Conservation (phyloP, 352 stramenopile species). For the Plasmopara viticola region DNA sequence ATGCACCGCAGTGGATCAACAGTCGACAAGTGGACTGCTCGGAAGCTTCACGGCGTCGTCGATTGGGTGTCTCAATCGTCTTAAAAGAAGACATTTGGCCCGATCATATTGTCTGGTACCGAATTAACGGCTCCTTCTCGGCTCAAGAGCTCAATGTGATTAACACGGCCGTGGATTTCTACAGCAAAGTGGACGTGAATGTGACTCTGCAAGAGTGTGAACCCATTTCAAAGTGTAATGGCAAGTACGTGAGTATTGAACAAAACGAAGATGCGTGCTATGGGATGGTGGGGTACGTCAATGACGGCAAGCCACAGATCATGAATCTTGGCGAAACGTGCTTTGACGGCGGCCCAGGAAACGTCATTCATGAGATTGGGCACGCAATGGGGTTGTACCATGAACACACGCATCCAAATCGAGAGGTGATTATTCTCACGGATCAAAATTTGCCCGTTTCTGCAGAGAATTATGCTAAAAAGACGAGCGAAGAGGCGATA, state of each 20-base stretch:
- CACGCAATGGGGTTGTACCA: constrained; percentile 64
- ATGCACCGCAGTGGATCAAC: constrained; percentile 42
- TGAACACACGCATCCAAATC: constrained; percentile 61
- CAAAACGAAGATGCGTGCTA: constrained; percentile 68
- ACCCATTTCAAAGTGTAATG: constrained; percentile 42
- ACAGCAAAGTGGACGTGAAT: constrained; percentile 51
- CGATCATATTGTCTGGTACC: constrained; percentile 61
- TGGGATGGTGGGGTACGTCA: constrained; percentile 65
- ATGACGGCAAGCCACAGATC: constrained; percentile 53
- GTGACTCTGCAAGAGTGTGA: constrained; percentile 64
- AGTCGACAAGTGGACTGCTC: constrained; percentile 34
- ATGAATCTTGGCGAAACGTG: constrained; percentile 66
- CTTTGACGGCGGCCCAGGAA: constrained; percentile 43
- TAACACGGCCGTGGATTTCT: constrained; percentile 44
- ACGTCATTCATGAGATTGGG: constrained; percentile 60
- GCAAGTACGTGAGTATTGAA: constrained; percentile 68
- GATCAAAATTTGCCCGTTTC: constrained; percentile 55
- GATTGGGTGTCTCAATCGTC: constrained; percentile 53
- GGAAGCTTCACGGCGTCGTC: constrained; percentile 19
- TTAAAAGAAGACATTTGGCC: constrained; percentile 60
- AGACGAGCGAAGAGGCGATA: constrained; percentile 30
- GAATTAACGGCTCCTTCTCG: constrained; percentile 49
- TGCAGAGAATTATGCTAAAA: constrained; percentile 64
- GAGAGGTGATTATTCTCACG: constrained; percentile 65
- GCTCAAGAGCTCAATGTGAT: constrained; percentile 42